phyloP scores from a whole-genome alignment of 306 rosid genomes.

The Rubus parviflorus region DNA sequence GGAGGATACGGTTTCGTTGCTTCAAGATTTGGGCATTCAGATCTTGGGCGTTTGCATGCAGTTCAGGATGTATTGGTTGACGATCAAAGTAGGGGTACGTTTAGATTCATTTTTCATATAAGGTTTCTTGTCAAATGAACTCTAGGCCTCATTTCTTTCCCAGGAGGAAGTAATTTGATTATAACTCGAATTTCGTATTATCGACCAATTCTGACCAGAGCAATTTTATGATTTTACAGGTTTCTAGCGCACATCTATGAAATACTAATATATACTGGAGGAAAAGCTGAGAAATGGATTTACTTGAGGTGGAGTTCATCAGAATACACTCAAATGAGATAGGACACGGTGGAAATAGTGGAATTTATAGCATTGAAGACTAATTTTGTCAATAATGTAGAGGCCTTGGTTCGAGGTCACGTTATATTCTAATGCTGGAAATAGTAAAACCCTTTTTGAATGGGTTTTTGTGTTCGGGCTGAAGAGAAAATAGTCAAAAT shows the following conservation, averaged over 20 bases:
- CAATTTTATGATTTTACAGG: constrained; percentile 8
- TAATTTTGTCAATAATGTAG: constrained; percentile 4
- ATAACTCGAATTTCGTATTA: neutral
- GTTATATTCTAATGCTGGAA: neutral
- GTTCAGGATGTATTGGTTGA: constrained; percentile 43
- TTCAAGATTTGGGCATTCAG: constrained; percentile 55
- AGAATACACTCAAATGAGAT: neutral
- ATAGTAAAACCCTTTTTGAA: neutral
- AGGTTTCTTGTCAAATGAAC: neutral
- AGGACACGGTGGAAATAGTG: neutral
- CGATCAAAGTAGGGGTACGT: constrained; percentile 33
- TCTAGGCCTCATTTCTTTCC: neutral
- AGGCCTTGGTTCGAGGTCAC: neutral
- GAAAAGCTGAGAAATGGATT: neutral
- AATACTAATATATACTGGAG: neutral
- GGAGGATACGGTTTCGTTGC: constrained; percentile 55
- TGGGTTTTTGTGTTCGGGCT: neutral
- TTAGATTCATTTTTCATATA: neutral
- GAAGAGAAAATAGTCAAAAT: neutral
- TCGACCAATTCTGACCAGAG: neutral
- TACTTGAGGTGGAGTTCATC: neutral
- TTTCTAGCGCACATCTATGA: neutral
- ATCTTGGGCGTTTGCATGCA: constrained; percentile 30
- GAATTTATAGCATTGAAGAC: neutral
- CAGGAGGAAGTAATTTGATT: neutral